These are phyloP conservation scores for Lonicera japonica DNA, from an alignment of 129 eudicot species.

Conservation along the genomic window DNA sequence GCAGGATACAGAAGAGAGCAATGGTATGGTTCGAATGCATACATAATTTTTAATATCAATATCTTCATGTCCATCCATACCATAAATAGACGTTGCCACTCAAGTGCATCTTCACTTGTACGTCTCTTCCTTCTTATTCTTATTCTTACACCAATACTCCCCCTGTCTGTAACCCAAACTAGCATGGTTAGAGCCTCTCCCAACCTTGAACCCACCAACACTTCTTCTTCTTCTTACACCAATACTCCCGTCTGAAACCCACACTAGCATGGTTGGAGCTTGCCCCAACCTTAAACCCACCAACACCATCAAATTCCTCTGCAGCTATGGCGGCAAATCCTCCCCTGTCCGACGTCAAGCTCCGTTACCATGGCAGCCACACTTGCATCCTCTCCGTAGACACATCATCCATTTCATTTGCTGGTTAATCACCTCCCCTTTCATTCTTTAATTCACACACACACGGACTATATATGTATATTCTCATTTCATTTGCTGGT, in stretches of 20 bases:
- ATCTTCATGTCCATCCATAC: too few species aligned
- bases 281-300: background rate
- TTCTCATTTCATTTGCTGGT: too few species aligned
- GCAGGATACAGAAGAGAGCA: too few species aligned
- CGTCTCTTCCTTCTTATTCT: too few species aligned
- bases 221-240: background rate
- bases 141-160: too few species aligned
- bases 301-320: constrained; percentile 59
- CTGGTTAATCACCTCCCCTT: constrained; percentile 39
- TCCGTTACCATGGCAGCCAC: constrained; percentile 95
- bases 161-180: too few species aligned
- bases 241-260: background rate
- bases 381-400: constrained; percentile 89
- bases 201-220: constrained; percentile 62
- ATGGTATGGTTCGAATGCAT: too few species aligned
- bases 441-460: background rate
- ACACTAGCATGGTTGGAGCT: background rate
- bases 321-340: constrained; percentile 93
- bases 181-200: too few species aligned
- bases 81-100: too few species aligned
- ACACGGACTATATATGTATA: too few species aligned
- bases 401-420: constrained; percentile 67
- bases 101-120: too few species aligned
- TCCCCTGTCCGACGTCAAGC: constrained; percentile 96
- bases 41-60: too few species aligned